Conservation (phyloP, 768 basidiomycete genomes). For the Suillus subluteus region DNA sequence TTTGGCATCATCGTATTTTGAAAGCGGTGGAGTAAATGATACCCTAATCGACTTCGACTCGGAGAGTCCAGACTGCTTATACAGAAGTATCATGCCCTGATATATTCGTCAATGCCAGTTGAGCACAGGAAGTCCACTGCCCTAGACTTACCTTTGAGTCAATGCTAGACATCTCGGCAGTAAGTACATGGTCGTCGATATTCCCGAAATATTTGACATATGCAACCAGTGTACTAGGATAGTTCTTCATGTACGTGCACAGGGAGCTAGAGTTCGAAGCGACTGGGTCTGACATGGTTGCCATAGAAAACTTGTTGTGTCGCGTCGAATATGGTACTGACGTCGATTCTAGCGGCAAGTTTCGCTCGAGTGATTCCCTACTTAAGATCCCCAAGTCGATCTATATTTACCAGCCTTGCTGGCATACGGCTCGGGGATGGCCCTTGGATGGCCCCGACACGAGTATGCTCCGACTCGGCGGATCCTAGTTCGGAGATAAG, state of each 20-base stretch:
- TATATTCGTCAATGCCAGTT: neutral
- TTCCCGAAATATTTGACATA: conserved; percentile 50
- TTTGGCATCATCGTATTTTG: conserved; percentile 80
- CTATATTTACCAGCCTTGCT: neutral
- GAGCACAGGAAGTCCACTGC: neutral
- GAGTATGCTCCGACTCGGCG: neutral
- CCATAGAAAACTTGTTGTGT: too few species aligned
- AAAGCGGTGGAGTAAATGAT: conserved; percentile 69
- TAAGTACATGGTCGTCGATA: conserved; percentile 52
- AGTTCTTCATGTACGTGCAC: conserved; percentile 61
- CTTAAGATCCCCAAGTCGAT: neutral
- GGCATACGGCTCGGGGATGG: too few species aligned
- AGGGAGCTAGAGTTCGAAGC: conserved; percentile 54
- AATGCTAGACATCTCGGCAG: conserved; percentile 74
- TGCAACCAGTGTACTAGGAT: conserved; percentile 79
- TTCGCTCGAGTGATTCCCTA: neutral
- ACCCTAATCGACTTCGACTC: conserved; percentile 51
- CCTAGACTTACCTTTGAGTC: conserved; percentile 55
- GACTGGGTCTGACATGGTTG: conserved; percentile 67
- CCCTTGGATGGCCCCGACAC: too few species aligned
- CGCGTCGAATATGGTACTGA: neutral
- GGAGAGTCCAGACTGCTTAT: conserved; percentile 52
- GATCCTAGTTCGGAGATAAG: too few species aligned
- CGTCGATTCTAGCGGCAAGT: neutral
- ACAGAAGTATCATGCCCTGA: conserved; percentile 73